Conservation (phyloP, 2,329 filamentous ascomycete genomes). For the Colletotrichum truncatum region DNA sequence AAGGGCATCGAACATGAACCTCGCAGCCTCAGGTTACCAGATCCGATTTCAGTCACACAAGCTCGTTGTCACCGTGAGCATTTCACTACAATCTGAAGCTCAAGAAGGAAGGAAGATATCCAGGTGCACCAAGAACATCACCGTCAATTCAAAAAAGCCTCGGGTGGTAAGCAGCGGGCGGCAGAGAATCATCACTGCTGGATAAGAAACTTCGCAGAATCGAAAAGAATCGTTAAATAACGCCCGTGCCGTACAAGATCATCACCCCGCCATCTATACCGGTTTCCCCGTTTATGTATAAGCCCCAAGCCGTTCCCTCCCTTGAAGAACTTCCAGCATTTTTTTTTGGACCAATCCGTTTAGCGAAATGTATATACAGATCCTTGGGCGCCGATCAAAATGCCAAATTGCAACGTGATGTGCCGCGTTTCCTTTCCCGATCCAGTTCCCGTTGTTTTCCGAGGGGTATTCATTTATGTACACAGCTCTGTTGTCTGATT, state of each 20-base stretch:
- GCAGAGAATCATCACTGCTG: slow-evolving; percentile 15
- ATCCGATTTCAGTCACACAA: too few relatives aligned
- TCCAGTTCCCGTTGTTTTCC: neutral
- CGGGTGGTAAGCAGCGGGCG: slow-evolving; percentile 10
- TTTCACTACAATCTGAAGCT: too few relatives aligned
- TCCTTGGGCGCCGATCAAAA: slow-evolving; percentile 24
- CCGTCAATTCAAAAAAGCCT: neutral
- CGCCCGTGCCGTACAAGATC: slow-evolving; percentile 4
- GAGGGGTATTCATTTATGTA: neutral
- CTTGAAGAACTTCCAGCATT: neutral
- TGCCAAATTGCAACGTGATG: slow-evolving; percentile 32
- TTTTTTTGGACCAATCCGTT: neutral
- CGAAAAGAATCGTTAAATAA: neutral
- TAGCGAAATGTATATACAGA: neutral
- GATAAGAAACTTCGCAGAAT: neutral
- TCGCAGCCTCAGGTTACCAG: too few relatives aligned
- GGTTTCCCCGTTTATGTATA: neutral
- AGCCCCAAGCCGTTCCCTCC: neutral
- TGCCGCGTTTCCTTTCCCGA: neutral
- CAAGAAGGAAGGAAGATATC: too few relatives aligned
- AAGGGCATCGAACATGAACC: too few relatives aligned
- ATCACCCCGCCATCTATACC: slow-evolving; percentile 13
- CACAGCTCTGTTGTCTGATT: slow-evolving; percentile 1
- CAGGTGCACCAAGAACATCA: too few relatives aligned
- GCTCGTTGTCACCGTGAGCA: too few relatives aligned